Evolutionary conservation across 208 protist genomes (phyloP), one percentile per base, ranked within the genome.

Genomic region (Trypanosoma caninum): DNA sequence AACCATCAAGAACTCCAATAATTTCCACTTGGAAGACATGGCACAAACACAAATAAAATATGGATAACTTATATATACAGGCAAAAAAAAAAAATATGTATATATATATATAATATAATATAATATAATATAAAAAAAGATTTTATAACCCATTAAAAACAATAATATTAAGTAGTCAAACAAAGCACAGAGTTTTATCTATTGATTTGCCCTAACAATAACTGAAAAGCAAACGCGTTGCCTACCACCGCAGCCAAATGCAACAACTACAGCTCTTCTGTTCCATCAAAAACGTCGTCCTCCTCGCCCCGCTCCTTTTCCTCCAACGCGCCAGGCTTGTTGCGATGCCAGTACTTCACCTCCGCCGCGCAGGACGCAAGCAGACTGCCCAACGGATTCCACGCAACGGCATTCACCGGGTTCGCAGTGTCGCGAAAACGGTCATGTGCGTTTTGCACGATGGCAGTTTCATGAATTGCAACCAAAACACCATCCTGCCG

Each of bases 281-380:
- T 55, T 18, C 80, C 67, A 16, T 87, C 77, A 38, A 91, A 65
- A 20, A 94, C 73, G 55, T 90, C 80, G 6, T 85, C 78, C 48
- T 89, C 76, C 23, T 68, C 82, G 2, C 80, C 82, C 18, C 79
- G 82, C 65, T 91, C 82, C 59, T 77, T 76, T 72, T 95, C 88
- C 62, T 90, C 88, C 53, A 89, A 65, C 47, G 88, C 88, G 11
- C 89, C 89, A 3, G 89, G 89, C 55, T 89, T 91, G 50, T 91
- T 93, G 27, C 89, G 77, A 27, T 72, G 77, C 89, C 89, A 95
- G 72, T 91, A 91, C 69, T 91, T 91, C 42, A 95, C 84, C 66
- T 95, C 84, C 9, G 72, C 69, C 2, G 82, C 76, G 44, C 84
- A 83, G 2, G 89, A 88, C 6, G 86, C 82, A 13, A 95, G 72